phyloP scores from a whole-genome alignment of 768 basidiomycete species.

The Trametes sanguinea region DNA sequence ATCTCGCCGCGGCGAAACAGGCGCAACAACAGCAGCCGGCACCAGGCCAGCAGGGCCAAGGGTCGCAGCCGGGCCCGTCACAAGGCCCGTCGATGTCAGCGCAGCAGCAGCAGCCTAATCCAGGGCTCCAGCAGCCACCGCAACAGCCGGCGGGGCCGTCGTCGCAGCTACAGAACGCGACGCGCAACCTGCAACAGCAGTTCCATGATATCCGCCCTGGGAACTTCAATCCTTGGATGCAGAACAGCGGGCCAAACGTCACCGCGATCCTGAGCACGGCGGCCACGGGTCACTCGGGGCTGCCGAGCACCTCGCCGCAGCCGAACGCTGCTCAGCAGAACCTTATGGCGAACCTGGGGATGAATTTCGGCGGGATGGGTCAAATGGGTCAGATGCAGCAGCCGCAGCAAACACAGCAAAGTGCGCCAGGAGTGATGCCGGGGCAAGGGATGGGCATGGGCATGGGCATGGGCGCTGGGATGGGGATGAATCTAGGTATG shows the following conservation, averaged over 20 bases:
- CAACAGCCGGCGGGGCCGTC: conserved; percentile 1
- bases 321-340: conserved; percentile 5
- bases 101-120: conserved; percentile 8
- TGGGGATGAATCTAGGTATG: neutral
- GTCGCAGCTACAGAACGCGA: neutral
- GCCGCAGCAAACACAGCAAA: neutral
- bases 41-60: conserved; percentile 24
- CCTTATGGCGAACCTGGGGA: conserved; percentile 9
- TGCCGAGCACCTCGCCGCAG: neutral
- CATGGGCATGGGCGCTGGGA: neutral
- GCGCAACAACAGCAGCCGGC: conserved; percentile 24
- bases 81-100: conserved; percentile 19
- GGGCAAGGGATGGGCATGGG: neutral
- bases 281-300: neutral
- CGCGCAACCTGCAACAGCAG: neutral
- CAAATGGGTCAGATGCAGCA: neutral
- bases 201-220: conserved; percentile 3
- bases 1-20: neutral
- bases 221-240: conserved; percentile 15
- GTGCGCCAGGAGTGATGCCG: neutral
- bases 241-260: conserved; percentile 10
- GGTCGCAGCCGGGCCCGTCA: conserved; percentile 6
- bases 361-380: conserved; percentile 13
- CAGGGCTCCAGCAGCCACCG: conserved; percentile 1
- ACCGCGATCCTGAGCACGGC: conserved; percentile 5